Conservation (phyloP, 2,329 filamentous ascomycete genomes). For the Coniella vitis region DNA sequence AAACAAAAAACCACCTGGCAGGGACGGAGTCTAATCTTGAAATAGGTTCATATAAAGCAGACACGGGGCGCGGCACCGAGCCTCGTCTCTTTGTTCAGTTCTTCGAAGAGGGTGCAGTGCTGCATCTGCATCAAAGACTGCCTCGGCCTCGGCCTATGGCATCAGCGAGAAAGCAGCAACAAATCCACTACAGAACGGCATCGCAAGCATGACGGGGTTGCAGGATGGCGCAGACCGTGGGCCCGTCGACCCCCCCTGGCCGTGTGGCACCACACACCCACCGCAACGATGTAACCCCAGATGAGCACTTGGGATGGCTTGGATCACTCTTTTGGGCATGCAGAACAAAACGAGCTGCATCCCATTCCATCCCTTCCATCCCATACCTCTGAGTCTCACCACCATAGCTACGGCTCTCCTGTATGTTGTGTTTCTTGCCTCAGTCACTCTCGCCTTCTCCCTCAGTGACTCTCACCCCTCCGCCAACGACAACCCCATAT, state of each 20-base stretch:
- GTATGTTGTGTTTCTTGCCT: not conserved
- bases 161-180: too few relatives aligned
- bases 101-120: not conserved
- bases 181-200: too few relatives aligned
- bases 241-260: not conserved
- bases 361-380: slow-evolving; percentile 7
- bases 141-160: too few relatives aligned
- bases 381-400: not conserved
- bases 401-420: not conserved
- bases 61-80: too few relatives aligned
- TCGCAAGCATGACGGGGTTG: too few relatives aligned
- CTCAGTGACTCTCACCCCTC: not conserved
- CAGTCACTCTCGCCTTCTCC: not conserved
- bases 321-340: slow-evolving; percentile 2
- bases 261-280: slow-evolving; percentile 10
- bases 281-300: slow-evolving; percentile 14
- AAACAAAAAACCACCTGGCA: too few relatives aligned
- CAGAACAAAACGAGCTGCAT: slow-evolving; percentile 11
- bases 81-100: too few relatives aligned
- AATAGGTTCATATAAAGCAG: too few relatives aligned
- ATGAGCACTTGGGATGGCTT: slow-evolving; percentile 6
- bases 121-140: too few relatives aligned
- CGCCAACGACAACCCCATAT: not conserved
- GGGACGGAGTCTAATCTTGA: too few relatives aligned
- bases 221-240: too few relatives aligned